These are phyloP conservation scores for Mycena kentingensis DNA, from an alignment of 768 basidiomycete genomes.

Conservation along the genomic window DNA sequence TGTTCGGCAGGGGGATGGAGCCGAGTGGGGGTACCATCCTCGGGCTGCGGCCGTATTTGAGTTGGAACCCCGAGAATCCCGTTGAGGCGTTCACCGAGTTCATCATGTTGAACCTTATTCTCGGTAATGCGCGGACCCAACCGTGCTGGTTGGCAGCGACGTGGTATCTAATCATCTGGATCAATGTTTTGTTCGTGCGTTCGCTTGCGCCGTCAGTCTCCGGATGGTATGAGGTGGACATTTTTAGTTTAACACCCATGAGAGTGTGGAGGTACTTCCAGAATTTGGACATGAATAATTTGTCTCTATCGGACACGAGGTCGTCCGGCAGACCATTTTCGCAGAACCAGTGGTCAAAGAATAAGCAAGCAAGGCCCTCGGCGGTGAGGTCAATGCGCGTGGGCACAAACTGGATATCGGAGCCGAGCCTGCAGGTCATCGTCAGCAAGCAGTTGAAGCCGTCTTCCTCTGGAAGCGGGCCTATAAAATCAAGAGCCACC, in stretches of 20 bases:
- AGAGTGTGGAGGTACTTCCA: constrained; percentile 27
- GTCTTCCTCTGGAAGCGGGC: constrained; percentile 24
- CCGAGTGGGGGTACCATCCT: constrained; percentile 22
- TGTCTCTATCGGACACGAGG: constrained; percentile 33
- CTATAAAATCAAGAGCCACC: constrained; percentile 18
- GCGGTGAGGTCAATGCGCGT: constrained; percentile 7
- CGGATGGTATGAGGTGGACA: constrained; percentile 34
- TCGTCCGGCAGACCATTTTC: constrained; percentile 28
- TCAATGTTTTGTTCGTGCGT: constrained; percentile 26
- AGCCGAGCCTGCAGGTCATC: constrained; percentile 3
- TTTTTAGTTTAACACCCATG: constrained; percentile 23
- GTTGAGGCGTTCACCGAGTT: constrained; percentile 24
- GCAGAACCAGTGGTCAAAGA: constrained; percentile 27
- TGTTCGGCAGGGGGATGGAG: background rate
- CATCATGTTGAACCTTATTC: constrained; percentile 28
- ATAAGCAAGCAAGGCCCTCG: constrained; percentile 7
- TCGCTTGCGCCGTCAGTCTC: constrained; percentile 33
- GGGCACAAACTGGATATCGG: constrained; percentile 20
- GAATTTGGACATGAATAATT: constrained; percentile 32
- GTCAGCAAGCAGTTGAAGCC: constrained; percentile 28
- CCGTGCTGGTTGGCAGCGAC: constrained; percentile 25
- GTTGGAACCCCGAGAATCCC: constrained; percentile 26
- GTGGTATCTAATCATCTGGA: constrained; percentile 22
- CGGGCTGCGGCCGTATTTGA: constrained; percentile 23
- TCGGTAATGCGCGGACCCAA: constrained; percentile 27